Percentiles rank a stretch among this genome's conserved stretches.
phyloP scores from a whole-genome alignment of 2,329 filamentous ascomycete genomes.

The Colletotrichum kahawae region DNA sequence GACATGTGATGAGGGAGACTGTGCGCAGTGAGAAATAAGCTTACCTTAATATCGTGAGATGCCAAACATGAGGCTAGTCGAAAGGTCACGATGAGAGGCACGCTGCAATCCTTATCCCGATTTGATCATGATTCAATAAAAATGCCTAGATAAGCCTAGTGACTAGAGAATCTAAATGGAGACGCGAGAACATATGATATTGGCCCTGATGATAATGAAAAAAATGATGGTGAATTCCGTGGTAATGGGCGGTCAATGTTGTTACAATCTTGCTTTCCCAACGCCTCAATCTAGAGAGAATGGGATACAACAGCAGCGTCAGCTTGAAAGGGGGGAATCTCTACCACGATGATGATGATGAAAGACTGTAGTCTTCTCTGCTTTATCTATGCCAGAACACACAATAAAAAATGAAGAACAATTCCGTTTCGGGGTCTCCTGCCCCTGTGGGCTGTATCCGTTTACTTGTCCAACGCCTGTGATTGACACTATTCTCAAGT shows the following conservation, averaged over 20 bases:
- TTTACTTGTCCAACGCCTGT: conserved; percentile 19
- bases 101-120: accelerated
- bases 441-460: not conserved
- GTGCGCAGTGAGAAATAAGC: not conserved
- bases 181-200: not conserved
- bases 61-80: not conserved
- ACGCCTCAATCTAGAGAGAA: not conserved
- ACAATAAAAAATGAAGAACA: not conserved
- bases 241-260: not conserved
- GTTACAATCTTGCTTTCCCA: not conserved
- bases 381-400: not conserved
- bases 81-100: not conserved
- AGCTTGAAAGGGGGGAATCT: not conserved
- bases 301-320: not conserved
- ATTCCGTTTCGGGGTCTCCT: not conserved
- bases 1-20: not conserved
- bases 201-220: not conserved
- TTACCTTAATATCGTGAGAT: too few relatives aligned
- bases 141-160: not conserved
- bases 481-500: conserved; percentile 12
- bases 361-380: not conserved
- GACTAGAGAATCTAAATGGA: not conserved
- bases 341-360: not conserved
- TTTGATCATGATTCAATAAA: not conserved
- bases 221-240: not conserved